These are phyloP conservation scores for Clathrospora elynae DNA, from an alignment of 2,329 filamentous ascomycete genomes.

Conservation along the genomic window DNA sequence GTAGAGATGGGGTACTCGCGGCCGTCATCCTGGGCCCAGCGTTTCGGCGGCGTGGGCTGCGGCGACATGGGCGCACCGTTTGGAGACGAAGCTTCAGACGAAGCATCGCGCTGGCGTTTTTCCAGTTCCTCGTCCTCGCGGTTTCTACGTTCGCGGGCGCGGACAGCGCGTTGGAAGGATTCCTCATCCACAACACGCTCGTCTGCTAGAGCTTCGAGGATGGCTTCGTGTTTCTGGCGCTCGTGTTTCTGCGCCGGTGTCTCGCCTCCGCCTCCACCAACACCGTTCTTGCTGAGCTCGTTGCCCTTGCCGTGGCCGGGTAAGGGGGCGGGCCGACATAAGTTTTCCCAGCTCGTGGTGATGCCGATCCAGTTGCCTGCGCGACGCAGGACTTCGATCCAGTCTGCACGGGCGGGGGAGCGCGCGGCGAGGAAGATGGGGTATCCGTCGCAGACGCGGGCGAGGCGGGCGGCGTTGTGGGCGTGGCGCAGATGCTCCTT, in stretches of 20 bases:
- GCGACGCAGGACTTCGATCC: conserved; percentile 74
- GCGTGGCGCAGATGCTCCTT: conserved; percentile 81
- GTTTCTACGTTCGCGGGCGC: conserved; percentile 62
- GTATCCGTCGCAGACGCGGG: conserved; percentile 76
- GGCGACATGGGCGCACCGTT: conserved; percentile 5
- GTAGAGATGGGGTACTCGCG: conserved; percentile 73
- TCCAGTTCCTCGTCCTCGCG: conserved; percentile 61
- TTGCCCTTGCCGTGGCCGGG: conserved; percentile 32
- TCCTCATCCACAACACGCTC: conserved; percentile 71
- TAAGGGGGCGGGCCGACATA: conserved; percentile 62
- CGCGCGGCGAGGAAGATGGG: conserved; percentile 77
- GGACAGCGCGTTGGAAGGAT: conserved; percentile 66
- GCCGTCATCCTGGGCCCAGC: conserved; percentile 68
- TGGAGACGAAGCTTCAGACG: no score
- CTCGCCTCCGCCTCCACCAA: conserved; percentile 33
- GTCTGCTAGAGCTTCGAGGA: conserved; percentile 70
- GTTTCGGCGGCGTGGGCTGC: conserved; percentile 50
- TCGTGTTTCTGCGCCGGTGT: conserved; percentile 62
- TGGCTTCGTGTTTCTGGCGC: conserved; percentile 66
- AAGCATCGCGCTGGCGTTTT: no score
- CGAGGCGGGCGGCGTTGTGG: conserved; percentile 77
- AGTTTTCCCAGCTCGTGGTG: conserved; percentile 67
- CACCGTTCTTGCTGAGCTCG: not conserved
- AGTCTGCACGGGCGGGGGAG: conserved; percentile 75
- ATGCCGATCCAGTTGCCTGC: conserved; percentile 73